Base-by-base conservation (phyloP, 2,329 filamentous ascomycete genomes). In the Penicillium sp. region DNA sequence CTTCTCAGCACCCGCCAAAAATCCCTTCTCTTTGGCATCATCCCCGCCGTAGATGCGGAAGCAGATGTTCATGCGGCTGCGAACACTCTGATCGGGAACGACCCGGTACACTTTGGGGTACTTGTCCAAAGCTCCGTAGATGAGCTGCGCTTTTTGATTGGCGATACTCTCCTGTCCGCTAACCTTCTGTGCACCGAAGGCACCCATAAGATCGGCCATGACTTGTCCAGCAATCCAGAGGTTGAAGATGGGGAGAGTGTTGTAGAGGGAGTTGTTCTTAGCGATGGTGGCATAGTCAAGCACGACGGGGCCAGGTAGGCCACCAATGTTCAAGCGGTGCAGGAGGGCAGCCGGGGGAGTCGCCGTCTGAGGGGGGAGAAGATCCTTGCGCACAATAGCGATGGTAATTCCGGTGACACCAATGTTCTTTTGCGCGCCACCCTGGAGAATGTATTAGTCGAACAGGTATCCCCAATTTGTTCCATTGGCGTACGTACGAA, bases 191-290 rank as follows among this genome's bases (percentile, higher is more conserved):
- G 81, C 67, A 2, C 80, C 75, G 64, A 79, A 86, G 0, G 73
- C 77, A 13, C 70, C 59, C 10, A 94, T 74, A 1, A 95, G 77
- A 49, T 79, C 81, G 59, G 86, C 81, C 60, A 97, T 83, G 36
- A 97, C 90, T 62, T 87, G 81, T n/a, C 89, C 89, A 11, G 87
- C 87, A 38, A 96, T 80, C 57, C 84, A 97, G 25, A 96, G 86
- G 63, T 91, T 90, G 48, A 97, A 95, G 58, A 97, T 94, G 58
- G 87, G 90, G 8, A 97, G 73, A 0, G 91, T 97, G 69, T 97
- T 97, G 73, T 97, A 97, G 18, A 97, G 76, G 54, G 86, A 93
- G 72, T 94, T 93, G 71, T 94, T 94, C 75, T 94, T 94, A 27
- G 86, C 84, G 51, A 93, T 84, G 0, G 80, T 88, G 47, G 88